These are phyloP conservation scores for Ogataea hybrid DNA, from an alignment of 1,139 yeast species.

Conservation along the genomic window DNA sequence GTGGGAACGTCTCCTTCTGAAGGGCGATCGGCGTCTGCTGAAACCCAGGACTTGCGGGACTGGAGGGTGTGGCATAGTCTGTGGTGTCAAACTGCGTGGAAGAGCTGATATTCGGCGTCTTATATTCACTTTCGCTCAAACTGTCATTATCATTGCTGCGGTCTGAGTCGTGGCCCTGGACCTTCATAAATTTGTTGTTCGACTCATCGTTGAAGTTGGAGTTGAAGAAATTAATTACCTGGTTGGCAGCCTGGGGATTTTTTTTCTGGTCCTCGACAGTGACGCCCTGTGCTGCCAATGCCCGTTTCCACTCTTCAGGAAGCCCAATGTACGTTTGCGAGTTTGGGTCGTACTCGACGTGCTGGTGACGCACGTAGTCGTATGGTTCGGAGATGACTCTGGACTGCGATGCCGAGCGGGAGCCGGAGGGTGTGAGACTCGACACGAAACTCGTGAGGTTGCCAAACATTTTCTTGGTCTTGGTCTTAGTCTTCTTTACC, in stretches of 20 bases:
- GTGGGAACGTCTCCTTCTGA: slow-evolving; percentile 4
- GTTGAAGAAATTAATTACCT: slow-evolving; percentile 86
- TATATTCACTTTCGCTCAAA: slow-evolving; percentile 16
- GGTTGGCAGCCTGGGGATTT: slow-evolving; percentile 73
- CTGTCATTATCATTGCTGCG: slow-evolving; percentile 21
- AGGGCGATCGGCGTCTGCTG: slow-evolving; percentile 10
- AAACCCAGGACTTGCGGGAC: slow-evolving; percentile 11
- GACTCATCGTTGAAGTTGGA: slow-evolving; percentile 57
- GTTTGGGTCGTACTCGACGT: slow-evolving; percentile 82
- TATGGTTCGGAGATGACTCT: slow-evolving; percentile 85
- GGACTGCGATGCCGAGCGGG: slow-evolving; percentile 34
- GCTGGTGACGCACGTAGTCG: slow-evolving; percentile 87
- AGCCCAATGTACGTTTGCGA: slow-evolving; percentile 88
- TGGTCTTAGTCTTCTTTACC: slow-evolving; percentile 17
- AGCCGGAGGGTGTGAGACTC: slow-evolving; percentile 35
- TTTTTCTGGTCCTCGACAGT: slow-evolving; percentile 80
- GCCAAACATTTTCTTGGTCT: slow-evolving; percentile 43
- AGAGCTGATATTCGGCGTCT: slow-evolving; percentile 14
- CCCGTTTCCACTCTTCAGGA: slow-evolving; percentile 88
- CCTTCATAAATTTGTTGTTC: slow-evolving; percentile 68
- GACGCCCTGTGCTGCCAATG: slow-evolving; percentile 83
- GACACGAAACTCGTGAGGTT: slow-evolving; percentile 49
- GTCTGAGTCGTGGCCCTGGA: slow-evolving; percentile 38
- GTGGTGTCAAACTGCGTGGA: slow-evolving; percentile 13
- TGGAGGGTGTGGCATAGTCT: slow-evolving; percentile 12